Evolutionary conservation across 129 eudicot species (phyloP).

Genomic region (Pittosporum tobira): DNA sequence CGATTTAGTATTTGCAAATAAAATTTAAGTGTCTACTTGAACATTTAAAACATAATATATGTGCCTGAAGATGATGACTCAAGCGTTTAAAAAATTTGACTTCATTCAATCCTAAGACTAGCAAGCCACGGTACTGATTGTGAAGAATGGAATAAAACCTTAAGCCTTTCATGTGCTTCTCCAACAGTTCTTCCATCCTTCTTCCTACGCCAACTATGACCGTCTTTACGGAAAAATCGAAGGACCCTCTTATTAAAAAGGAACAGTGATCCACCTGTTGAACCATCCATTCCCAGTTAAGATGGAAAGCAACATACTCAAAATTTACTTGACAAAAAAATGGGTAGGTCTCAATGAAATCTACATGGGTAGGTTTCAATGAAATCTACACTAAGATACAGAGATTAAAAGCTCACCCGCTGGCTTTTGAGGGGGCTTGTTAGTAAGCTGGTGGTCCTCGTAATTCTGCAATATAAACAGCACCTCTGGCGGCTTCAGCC

Average conservation of each 20-base stretch:
- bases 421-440: constrained; percentile 69
- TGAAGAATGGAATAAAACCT: constrained; percentile 40
- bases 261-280: constrained; percentile 80
- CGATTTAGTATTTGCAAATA: too few relatives aligned
- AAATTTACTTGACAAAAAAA: not conserved
- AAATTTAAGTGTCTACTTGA: not conserved
- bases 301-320: not conserved
- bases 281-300: constrained; percentile 13
- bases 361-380: constrained; percentile 11
- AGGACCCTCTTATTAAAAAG: constrained; percentile 86
- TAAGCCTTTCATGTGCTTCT: constrained; percentile 91
- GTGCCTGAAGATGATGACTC: not conserved
- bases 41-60: too few relatives aligned
- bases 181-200: constrained; percentile 85
- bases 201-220: constrained; percentile 88
- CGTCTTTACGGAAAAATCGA: constrained; percentile 78
- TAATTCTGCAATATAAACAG: constrained; percentile 69
- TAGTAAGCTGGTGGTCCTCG: constrained; percentile 60
- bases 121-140: not conserved
- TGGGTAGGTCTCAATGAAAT: constrained; percentile 4
- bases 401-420: constrained; percentile 36
- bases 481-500: constrained; percentile 93
- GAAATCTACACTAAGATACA: constrained; percentile 15
- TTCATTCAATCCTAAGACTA: not conserved
- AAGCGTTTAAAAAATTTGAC: not conserved